Evolutionary conservation across 306 rosid genomes (phyloP).

Genomic region (Astragalus glycyphyllos): DNA sequence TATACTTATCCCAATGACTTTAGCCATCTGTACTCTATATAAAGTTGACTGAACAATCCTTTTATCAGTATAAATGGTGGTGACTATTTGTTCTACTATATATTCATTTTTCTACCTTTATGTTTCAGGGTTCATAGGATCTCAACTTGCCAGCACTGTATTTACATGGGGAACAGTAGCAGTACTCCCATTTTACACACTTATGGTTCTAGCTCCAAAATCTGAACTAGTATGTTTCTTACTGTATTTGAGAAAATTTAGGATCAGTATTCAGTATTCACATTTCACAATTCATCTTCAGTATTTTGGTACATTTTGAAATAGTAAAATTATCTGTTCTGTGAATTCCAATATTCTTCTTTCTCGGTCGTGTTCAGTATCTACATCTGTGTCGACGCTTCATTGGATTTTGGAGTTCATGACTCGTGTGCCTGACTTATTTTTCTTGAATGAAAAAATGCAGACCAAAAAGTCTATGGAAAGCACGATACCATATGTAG

Average conservation of each 20-base stretch:
- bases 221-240: conserved; percentile 69
- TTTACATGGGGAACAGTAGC: conserved; percentile 86
- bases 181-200: conserved; percentile 91
- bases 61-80: too few species aligned
- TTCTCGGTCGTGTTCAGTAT: too few species aligned
- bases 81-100: neutral
- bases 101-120: conserved; percentile 35
- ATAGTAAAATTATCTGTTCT: neutral
- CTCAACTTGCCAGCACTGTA: conserved; percentile 77
- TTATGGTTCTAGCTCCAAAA: conserved; percentile 93
- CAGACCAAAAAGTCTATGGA: conserved; percentile 82
- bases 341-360: conserved; percentile 11
- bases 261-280: neutral
- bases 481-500: conserved; percentile 69
- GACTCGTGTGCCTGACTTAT: conserved; percentile 34
- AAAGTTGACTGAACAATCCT: neutral
- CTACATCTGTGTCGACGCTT: too few species aligned
- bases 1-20: conserved; percentile 3
- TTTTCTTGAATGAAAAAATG: conserved; percentile 43
- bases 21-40: neutral
- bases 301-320: neutral
- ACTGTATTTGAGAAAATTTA: conserved; percentile 29
- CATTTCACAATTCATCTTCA: neutral
- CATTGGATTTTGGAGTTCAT: conserved; percentile 20
- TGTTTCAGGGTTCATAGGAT: conserved; percentile 66